phyloP scores from a whole-genome alignment of 2,329 filamentous ascomycete genomes.

The Setomelanomma holmii region DNA sequence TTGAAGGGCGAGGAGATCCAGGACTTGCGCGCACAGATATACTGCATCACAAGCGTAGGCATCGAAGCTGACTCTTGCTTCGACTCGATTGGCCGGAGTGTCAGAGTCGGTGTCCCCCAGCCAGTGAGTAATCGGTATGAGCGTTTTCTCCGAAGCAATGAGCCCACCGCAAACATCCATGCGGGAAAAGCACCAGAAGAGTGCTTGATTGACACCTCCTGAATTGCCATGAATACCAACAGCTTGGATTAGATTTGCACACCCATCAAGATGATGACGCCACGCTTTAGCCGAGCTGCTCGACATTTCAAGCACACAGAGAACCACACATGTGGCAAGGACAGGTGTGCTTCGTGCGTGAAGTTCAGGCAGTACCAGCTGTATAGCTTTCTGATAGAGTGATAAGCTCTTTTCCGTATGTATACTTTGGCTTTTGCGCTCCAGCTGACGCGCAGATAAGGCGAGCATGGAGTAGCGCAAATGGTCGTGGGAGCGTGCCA shows the following conservation, averaged over 20 bases:
- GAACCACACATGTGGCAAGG: conserved; percentile 61
- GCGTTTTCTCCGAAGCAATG: conserved; percentile 56
- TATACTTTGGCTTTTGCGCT: conserved; percentile 52
- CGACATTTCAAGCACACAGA: conserved; percentile 63
- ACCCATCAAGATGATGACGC: conserved; percentile 61
- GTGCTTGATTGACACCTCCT: conserved; percentile 58
- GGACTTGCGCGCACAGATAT: conserved; percentile 56
- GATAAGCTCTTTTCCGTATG: conserved; percentile 55
- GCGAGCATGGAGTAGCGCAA: conserved; percentile 60
- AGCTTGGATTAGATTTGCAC: conserved; percentile 59
- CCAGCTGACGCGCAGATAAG: conserved; percentile 60
- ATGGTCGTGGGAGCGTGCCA: conserved; percentile 54
- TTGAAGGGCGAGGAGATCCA: conserved; percentile 59
- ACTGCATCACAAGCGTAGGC: conserved; percentile 60
- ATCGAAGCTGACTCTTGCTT: conserved; percentile 38
- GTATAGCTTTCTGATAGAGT: conserved; percentile 61
- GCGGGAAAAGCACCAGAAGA: conserved; percentile 64
- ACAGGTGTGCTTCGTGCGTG: conserved; percentile 58
- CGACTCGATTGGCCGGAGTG: conserved; percentile 44
- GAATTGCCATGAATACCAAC: conserved; percentile 60
- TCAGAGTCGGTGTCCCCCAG: conserved; percentile 25
- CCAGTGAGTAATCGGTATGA: conserved; percentile 59
- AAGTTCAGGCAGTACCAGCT: conserved; percentile 57
- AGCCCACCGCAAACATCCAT: conserved; percentile 64
- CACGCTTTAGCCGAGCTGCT: conserved; percentile 52